phyloP scores from a whole-genome alignment of 208 protist genomes.

The Wallacemonas sp. region DNA sequence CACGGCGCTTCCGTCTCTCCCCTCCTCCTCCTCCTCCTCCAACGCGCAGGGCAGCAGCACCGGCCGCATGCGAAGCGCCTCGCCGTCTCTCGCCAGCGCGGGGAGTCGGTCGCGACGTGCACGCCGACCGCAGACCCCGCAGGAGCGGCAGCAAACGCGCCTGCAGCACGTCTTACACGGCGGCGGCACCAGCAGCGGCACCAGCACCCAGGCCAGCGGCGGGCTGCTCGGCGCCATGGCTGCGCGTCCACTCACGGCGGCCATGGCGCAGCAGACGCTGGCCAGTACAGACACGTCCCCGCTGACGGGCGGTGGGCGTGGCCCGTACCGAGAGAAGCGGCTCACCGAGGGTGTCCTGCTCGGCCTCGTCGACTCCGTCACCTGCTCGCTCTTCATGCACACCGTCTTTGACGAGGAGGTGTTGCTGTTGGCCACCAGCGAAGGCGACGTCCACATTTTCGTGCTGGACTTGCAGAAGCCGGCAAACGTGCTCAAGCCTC shows the following conservation, averaged over 20 bases:
- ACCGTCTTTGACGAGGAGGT: slow-evolving; percentile 63
- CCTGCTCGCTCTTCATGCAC: slow-evolving; percentile 55
- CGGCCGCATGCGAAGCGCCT: not conserved
- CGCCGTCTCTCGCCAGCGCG: not conserved
- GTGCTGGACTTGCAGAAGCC: slow-evolving; percentile 28
- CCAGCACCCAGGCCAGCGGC: not conserved
- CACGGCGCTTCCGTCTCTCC: not conserved
- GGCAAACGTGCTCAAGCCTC: slow-evolving; percentile 39
- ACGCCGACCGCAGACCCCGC: not conserved
- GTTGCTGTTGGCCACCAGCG: slow-evolving; percentile 62
- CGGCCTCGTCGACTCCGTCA: slow-evolving; percentile 63
- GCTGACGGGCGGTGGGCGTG: slow-evolving; percentile 44
- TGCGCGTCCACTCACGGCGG: slow-evolving; percentile 27
- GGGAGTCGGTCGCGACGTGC: not conserved
- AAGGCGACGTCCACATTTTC: slow-evolving; percentile 69
- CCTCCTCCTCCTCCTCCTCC: slow-evolving; percentile 9
- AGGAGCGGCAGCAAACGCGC: not conserved
- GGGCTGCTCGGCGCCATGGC: slow-evolving; percentile 2
- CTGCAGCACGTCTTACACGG: not conserved
- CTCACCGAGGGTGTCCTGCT: slow-evolving; percentile 66
- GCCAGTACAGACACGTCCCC: slow-evolving; percentile 33
- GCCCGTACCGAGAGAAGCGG: slow-evolving; percentile 53
- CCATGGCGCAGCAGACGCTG: slow-evolving; percentile 35
- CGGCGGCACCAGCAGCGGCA: not conserved
- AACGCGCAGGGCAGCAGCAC: not conserved